Evolutionary conservation across 257 asterid species (phyloP), one percentile per base, ranked within the genome.

Genomic region (Solanum sparsipilum): DNA sequence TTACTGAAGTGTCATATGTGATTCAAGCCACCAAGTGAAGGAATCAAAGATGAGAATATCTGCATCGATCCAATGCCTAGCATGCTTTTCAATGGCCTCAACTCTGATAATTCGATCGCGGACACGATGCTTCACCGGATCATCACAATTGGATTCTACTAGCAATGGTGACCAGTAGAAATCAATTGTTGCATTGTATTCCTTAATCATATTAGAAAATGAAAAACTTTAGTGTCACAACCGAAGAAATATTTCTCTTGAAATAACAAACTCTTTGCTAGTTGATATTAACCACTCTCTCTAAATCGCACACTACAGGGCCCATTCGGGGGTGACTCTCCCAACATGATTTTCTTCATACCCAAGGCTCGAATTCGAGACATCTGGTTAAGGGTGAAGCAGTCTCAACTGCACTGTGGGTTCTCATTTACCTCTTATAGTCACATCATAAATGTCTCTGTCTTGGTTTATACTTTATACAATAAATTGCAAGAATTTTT

Each of bases 131-230:
- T 86, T 34, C 18, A 83, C 39, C 3, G 92, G 91, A 68, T 92
- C 92, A 87, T 92, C 94, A 15, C 90, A 89, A 81, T 93, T 93
- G 23, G 94, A 92, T 60, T 93, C 95, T 15, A 93, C 93, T 21
- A 93, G 86, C 79, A 93, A 65, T 2, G 95, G 95, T 3, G 92
- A 90, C 94, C 95, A 91, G 76, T 93, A 93, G 85, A 91, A 93
- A 41, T 91, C 93, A 8, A 93, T 74, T 29, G 93, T 88, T 16
- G 90, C 92, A 48, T 93, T 91, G 87, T 92, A 91, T 81, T 92
- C 95, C 95, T 93, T 87, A 18, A 90, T 48, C 9, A 41, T 81
- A 20, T 16, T 4, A 27, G 29, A 81, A 46, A 27, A 46, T 15
- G 10, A 27, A 46, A 38, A 29, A 9, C 25, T 18, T 81, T 46